A percentile compares a stretch with the other conserved stretches of the same genome.
These are phyloP conservation scores for Puccinellia tenuiflora DNA, from an alignment of 176 grass and related monocot genomes.

Conservation along the genomic window DNA sequence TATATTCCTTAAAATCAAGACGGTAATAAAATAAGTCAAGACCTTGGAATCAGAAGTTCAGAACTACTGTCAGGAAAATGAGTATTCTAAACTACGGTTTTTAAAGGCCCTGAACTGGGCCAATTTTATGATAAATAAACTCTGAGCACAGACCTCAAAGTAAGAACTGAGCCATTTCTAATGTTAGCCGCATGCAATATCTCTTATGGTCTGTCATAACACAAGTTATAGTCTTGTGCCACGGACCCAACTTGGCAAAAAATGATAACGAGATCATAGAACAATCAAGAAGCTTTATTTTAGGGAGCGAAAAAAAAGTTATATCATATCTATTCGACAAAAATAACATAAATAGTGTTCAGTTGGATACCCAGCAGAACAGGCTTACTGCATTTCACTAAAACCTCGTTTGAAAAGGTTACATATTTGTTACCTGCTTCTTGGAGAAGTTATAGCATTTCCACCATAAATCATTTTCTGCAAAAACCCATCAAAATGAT, in stretches of 20 bases:
- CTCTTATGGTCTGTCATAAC: neutral
- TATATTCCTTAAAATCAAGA: neutral
- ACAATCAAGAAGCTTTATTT: neutral
- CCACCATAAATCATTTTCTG: neutral
- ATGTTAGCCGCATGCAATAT: neutral
- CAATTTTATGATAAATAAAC: neutral
- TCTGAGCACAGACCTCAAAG: neutral
- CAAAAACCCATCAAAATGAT: neutral
- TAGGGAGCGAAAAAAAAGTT: neutral
- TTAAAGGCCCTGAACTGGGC: neutral
- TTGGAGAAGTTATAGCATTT: constrained; percentile 1
- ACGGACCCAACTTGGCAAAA: neutral
- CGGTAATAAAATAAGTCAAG: neutral
- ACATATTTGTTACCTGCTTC: constrained; percentile 2
- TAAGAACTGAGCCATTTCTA: neutral
- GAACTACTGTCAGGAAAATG: neutral
- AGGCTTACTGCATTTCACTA: neutral
- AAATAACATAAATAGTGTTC: neutral
- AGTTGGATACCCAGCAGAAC: neutral
- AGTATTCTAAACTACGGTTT: neutral
- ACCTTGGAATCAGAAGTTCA: neutral
- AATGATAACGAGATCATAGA: neutral
- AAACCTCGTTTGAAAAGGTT: neutral
- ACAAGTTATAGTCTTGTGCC: neutral
- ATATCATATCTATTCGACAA: neutral